Base-by-base conservation (phyloP, 2,329 filamentous ascomycete genomes). In the Ophiostoma triangulosporum region DNA sequence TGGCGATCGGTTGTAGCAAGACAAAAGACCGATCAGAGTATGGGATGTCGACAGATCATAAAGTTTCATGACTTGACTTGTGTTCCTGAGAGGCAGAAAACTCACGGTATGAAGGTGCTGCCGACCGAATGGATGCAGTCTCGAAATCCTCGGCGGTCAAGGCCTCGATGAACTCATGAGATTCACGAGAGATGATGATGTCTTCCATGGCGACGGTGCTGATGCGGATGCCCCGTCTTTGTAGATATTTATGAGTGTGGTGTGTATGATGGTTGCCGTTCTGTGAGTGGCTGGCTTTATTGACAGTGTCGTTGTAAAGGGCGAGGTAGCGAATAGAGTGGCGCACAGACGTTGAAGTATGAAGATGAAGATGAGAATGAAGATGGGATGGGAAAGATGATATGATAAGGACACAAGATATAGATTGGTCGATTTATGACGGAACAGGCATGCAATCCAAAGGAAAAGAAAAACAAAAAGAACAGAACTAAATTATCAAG, bases 51-150 rank as follows among this genome's bases (percentile, higher is more conserved):
- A n/a, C n/a, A n/a, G n/a, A n/a, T n/a, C n/a, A n/a, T n/a, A n/a
- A n/a, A n/a, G n/a, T n/a, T n/a, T n/a, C n/a, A n/a, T n/a, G n/a
- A n/a, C n/a, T n/a, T n/a, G n/a, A n/a, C n/a, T n/a, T n/a, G n/a
- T n/a, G n/a, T n/a, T n/a, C n/a, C n/a, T n/a, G n/a, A n/a, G 27
- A 36, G 26, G 24, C 26, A 38, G 17, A 26, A 48, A 27, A 69
- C 76, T 72, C 60, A 81, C 77, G 71, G 64, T 85, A 85, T 9
- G 82, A 85, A 38, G 82, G 82, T n/a, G 81, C 81, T 7, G 75
- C 75, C 17, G 81, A 85, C 60, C 72, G 78, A 57, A 86, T 76
- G 9, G 83, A 86, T 6, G 77, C 74, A 22, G 81, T 83, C 61
- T 86, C 82, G 55, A 83, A 79, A 63, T 85, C 81, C 56, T 79